These are phyloP conservation scores for Nicotiana noctiflora DNA, from an alignment of 257 asterid genomes.

Conservation along the genomic window DNA sequence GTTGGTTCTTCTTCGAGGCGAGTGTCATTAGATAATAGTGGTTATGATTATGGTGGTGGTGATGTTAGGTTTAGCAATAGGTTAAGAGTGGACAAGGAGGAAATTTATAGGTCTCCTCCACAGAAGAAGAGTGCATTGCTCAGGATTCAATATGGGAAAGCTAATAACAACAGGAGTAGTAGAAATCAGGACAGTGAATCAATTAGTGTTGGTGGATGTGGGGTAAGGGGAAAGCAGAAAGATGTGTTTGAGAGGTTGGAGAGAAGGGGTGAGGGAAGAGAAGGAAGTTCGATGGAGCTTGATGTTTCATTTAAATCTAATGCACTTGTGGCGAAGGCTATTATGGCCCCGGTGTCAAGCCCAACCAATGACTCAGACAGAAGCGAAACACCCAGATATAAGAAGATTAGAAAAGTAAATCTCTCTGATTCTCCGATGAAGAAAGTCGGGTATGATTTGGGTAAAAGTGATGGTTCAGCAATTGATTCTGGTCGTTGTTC, in stretches of 20 bases:
- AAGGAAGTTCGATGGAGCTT: conserved; percentile 62
- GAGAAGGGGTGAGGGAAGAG: conserved; percentile 35
- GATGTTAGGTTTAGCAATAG: conserved; percentile 44
- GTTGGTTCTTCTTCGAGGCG: conserved; percentile 15
- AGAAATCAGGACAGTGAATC: conserved; percentile 28
- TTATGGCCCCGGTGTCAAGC: conserved; percentile 37
- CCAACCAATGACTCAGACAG: conserved; percentile 23
- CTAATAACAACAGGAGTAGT: conserved; percentile 21
- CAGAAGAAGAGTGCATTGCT: conserved; percentile 42
- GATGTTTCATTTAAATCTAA: conserved; percentile 72
- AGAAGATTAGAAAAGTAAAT: conserved; percentile 21
- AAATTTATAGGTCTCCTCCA: conserved; percentile 28
- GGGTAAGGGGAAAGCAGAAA: conserved; percentile 33
- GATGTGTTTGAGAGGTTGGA: conserved; percentile 22
- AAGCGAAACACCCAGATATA: conserved; percentile 17
- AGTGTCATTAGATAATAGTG: conserved; percentile 15
- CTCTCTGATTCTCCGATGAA: conserved; percentile 20
- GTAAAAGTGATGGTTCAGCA: conserved; percentile 15
- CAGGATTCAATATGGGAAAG: conserved; percentile 47
- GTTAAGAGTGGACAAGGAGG: conserved; percentile 25
- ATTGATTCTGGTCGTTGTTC: conserved; percentile 18
- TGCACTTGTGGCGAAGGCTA: conserved; percentile 70
- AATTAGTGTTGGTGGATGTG: conserved; percentile 16
- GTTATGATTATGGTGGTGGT: conserved; percentile 32
- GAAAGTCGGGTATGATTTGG: conserved; percentile 24